phyloP scores from a whole-genome alignment of 1,284 basidiomycete species.

The Stereum hirsutum region DNA sequence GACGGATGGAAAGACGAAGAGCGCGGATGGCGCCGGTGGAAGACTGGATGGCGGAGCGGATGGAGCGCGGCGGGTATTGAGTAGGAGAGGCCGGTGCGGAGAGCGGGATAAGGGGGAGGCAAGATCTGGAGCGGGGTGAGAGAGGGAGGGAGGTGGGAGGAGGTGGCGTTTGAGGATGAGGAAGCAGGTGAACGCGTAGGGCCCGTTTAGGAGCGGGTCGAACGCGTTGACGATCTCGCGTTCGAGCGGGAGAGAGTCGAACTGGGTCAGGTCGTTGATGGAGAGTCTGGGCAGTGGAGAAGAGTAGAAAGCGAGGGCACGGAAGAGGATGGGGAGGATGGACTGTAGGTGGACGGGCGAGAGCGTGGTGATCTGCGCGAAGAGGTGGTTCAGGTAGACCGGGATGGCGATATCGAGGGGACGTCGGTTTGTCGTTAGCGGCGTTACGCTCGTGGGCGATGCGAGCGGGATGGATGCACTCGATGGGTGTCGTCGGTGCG shows the following conservation, averaged over 20 bases:
- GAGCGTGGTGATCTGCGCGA: conserved; percentile 46
- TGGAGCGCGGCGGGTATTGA: too few relatives aligned
- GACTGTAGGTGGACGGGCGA: conserved; percentile 39
- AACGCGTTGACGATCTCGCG: conserved; percentile 47
- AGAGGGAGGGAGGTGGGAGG: conserved; percentile 18
- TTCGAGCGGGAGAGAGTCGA: conserved; percentile 30
- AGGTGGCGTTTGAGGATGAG: conserved; percentile 45
- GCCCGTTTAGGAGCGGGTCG: conserved; percentile 47
- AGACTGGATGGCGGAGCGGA: conserved; percentile 29
- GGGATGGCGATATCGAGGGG: conserved; percentile 50
- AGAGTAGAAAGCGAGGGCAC: conserved; percentile 51
- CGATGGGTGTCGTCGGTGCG: conserved; percentile 40
- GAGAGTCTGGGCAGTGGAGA: conserved; percentile 59
- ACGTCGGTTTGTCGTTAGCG: conserved; percentile 14
- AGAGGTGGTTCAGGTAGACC: conserved; percentile 57
- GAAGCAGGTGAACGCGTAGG: conserved; percentile 56
- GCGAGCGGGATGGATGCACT: conserved; percentile 30
- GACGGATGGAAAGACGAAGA: conserved; percentile 54
- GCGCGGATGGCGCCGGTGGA: conserved; percentile 60
- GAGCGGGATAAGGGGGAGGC: background rate
- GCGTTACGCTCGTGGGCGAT: conserved; percentile 17
- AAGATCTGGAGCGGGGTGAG: conserved; percentile 4
- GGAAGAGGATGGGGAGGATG: conserved; percentile 65
- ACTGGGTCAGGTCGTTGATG: conserved; percentile 26
- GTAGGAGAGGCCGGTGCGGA: too few relatives aligned